Base-by-base conservation (phyloP, 768 basidiomycete genomes). In the Suillus spraguei region DNA sequence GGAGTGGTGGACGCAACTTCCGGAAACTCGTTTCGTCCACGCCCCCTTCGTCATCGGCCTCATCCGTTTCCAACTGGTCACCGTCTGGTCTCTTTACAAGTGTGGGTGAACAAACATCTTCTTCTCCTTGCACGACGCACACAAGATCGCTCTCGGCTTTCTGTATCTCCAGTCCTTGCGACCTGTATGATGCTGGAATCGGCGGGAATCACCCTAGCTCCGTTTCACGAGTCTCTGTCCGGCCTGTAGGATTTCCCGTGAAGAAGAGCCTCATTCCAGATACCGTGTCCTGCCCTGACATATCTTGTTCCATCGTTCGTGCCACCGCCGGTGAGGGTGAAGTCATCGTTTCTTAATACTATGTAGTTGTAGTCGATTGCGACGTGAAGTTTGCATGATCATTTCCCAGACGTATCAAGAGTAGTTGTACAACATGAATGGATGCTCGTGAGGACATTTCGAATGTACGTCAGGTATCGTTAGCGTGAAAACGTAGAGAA, bases 81-180 rank as follows among this genome's bases (percentile, higher is more conserved):
- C 17, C 55, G 36, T 56, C 55, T 3, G 55, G 38, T 39, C 38
- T 38, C 16, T 56, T 56, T 17, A 24, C 55, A 4, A 39, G 38
- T 11, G 36, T 28, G 22, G 38, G 16, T 11, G 36, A 24, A 39
- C 22, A 5, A 24, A 56, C 55, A 16, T 39, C 55, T 39, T 56
- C 55, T 10, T 39, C 55, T 39, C 38, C 55, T 56, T 39, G 10
- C 55, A 38, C 55, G 38, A 24, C 38, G 38, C 55, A 39, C 24
- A 39, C 36, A 17, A 56, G 36, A 17, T 39, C 55, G 17, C 22
- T 56, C n/a, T 56, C 55, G 22, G 55, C 22, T 39, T 3, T 16
- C 9, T 56, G 55, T 11, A 28, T 17, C 38, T 39, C 55, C 24
- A 17, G 55, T 24, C 22, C 24, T 56, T 17, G 55, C 17, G 24